These are phyloP conservation scores for Fusarium virguliforme DNA, from an alignment of 2,329 filamentous ascomycete genomes.

Conservation along the genomic window DNA sequence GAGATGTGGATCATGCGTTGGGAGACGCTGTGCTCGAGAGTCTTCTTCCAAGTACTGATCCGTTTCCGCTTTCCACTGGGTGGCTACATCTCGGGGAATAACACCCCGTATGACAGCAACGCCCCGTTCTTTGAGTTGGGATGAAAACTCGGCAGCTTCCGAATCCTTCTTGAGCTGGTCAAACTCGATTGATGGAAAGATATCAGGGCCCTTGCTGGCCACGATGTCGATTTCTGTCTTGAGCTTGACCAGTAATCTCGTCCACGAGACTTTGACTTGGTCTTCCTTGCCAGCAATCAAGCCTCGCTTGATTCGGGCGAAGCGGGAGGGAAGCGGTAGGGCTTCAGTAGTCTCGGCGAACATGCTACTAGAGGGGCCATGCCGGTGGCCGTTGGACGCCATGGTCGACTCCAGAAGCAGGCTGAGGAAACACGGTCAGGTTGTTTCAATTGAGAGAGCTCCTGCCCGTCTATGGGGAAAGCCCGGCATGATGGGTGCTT, in stretches of 20 bases:
- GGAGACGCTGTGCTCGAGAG: conserved; percentile 54
- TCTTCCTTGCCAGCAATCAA: conserved; percentile 59
- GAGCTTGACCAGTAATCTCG: conserved; percentile 57
- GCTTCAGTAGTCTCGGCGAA: conserved; percentile 50
- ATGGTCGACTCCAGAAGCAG: conserved; percentile 27
- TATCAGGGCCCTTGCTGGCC: conserved; percentile 48
- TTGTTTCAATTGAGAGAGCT: conserved; percentile 13
- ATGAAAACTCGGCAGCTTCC: conserved; percentile 49
- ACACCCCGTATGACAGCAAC: conserved; percentile 55
- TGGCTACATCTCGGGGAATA: conserved; percentile 49
- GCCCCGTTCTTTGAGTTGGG: conserved; percentile 52
- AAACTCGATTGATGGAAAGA: conserved; percentile 63
- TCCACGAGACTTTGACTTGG: conserved; percentile 58
- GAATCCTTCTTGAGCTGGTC: conserved; percentile 55
- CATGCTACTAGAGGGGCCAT: conserved; percentile 50
- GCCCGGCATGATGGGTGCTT: conserved; percentile 19
- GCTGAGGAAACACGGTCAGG: conserved; percentile 8
- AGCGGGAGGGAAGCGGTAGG: conserved; percentile 58
- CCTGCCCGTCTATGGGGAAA: conserved; percentile 12
- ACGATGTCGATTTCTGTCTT: conserved; percentile 59
- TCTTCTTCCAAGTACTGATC: conserved; percentile 70
- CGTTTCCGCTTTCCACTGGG: conserved; percentile 67
- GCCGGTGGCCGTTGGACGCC: conserved; percentile 37
- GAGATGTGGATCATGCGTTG: conserved; percentile 54
- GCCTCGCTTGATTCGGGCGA: conserved; percentile 59